These are phyloP conservation scores for Neopestalotiopsis rosae DNA, from an alignment of 2,329 filamentous ascomycete species.

Conservation along the genomic window DNA sequence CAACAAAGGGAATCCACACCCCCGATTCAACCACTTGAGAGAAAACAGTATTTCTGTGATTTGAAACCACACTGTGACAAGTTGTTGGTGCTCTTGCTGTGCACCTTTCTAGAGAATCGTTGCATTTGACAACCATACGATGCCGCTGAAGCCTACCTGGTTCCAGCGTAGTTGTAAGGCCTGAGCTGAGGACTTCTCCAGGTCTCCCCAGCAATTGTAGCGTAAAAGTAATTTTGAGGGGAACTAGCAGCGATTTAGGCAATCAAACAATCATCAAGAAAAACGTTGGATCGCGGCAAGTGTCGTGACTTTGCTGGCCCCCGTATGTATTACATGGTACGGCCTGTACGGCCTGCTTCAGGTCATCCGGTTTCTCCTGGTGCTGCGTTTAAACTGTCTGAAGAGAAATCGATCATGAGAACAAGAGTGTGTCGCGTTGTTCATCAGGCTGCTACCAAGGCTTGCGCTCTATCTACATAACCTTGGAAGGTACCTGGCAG, in stretches of 20 bases:
- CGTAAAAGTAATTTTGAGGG: conserved; percentile 2
- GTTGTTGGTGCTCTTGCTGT: neutral
- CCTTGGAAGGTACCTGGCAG: neutral
- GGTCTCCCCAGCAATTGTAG: conserved; percentile 5
- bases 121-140: neutral
- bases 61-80: neutral
- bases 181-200: neutral
- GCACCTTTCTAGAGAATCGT: neutral
- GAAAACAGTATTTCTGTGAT: neutral
- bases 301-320: neutral
- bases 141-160: neutral
- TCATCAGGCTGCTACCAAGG: neutral
- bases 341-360: conserved; percentile 8
- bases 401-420: neutral
- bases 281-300: neutral
- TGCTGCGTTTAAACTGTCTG: conserved; percentile 4
- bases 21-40: neutral
- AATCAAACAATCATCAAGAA: neutral
- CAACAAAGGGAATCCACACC: neutral
- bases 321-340: neutral
- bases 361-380: conserved; percentile 12
- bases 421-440: neutral
- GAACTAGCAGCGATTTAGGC: neutral
- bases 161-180: neutral
- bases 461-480: neutral